Percentiles rank a stretch among this genome's conserved stretches.
Conservation (phyloP, 1,139 yeast genomes). For the Fermentozyma sake region DNA sequence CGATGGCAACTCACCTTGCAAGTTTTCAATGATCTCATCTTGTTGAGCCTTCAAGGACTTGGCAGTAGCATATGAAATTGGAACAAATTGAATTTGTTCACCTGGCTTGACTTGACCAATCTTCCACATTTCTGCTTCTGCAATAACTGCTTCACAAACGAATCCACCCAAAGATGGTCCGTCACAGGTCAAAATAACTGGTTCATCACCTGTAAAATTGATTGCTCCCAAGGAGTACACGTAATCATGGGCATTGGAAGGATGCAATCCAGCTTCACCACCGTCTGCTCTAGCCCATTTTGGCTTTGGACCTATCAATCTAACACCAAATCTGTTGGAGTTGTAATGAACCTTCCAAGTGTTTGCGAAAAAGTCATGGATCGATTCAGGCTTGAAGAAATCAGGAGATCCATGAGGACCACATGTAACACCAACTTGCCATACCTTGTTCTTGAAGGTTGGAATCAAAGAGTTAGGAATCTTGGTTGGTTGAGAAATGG, state of each 20-base stretch:
- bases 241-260: slow-evolving; percentile 95
- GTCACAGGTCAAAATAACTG: slow-evolving; percentile 93
- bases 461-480: slow-evolving; percentile 62
- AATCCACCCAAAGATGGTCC: slow-evolving; percentile 98
- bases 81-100: slow-evolving; percentile 74
- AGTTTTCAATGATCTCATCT: slow-evolving; percentile 46
- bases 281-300: slow-evolving; percentile 96
- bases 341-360: slow-evolving; percentile 96
- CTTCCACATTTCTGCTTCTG: slow-evolving; percentile 97
- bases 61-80: slow-evolving; percentile 68
- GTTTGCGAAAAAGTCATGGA: slow-evolving; percentile 66
- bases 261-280: slow-evolving; percentile 97
- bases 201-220: slow-evolving; percentile 97
- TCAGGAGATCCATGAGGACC: slow-evolving; percentile 99
- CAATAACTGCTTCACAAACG: slow-evolving; percentile 93
- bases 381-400: slow-evolving; percentile 75
- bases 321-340: slow-evolving; percentile 92
- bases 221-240: slow-evolving; percentile 95
- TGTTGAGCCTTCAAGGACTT: slow-evolving; percentile 56
- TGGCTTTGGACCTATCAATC: slow-evolving; percentile 94
- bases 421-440: slow-evolving; percentile 90
- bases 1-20: slow-evolving; percentile 39
- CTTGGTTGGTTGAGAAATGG: slow-evolving; percentile 56
- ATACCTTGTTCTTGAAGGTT: slow-evolving; percentile 47
- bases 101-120: slow-evolving; percentile 97